Conservation (phyloP, 202 grass and related monocot species). For the Saccharum hybrid region DNA sequence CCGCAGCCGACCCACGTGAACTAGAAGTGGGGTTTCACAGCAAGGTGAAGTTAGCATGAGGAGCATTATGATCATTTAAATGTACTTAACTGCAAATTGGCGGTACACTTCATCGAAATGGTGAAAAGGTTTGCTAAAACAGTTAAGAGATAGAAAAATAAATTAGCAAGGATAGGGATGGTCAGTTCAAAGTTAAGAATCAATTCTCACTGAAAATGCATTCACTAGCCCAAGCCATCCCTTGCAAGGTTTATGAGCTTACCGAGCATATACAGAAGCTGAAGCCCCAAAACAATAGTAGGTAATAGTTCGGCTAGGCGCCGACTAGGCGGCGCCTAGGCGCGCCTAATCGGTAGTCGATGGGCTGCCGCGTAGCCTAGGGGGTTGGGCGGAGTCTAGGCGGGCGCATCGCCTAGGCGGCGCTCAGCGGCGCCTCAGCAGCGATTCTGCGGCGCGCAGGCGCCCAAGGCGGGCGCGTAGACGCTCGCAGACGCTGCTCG, state of each 20-base stretch:
- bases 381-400: too few species aligned
- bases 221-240: conserved; percentile 8
- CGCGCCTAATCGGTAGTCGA: too few species aligned
- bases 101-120: conserved; percentile 28
- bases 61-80: conserved; percentile 29
- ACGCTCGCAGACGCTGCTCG: too few species aligned
- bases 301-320: too few species aligned
- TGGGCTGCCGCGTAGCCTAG: too few species aligned
- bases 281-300: conserved; percentile 19
- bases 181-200: neutral
- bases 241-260: conserved; percentile 13
- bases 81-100: conserved; percentile 7
- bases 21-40: conserved; percentile 39
- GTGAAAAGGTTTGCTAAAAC: conserved; percentile 15
- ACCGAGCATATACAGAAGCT: conserved; percentile 6
- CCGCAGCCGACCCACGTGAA: conserved; percentile 5
- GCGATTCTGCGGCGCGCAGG: too few species aligned
- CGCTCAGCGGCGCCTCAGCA: too few species aligned
- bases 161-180: conserved; percentile 1
- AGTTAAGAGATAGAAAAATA: neutral
- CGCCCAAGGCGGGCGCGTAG: too few species aligned
- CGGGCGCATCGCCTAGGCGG: too few species aligned
- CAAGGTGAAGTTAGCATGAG: conserved; percentile 32
- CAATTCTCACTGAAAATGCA: conserved; percentile 12
- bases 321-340: too few species aligned